These are phyloP conservation scores for Penicillium sp. DNA, from an alignment of 2,329 filamentous ascomycete species.

Conservation along the genomic window DNA sequence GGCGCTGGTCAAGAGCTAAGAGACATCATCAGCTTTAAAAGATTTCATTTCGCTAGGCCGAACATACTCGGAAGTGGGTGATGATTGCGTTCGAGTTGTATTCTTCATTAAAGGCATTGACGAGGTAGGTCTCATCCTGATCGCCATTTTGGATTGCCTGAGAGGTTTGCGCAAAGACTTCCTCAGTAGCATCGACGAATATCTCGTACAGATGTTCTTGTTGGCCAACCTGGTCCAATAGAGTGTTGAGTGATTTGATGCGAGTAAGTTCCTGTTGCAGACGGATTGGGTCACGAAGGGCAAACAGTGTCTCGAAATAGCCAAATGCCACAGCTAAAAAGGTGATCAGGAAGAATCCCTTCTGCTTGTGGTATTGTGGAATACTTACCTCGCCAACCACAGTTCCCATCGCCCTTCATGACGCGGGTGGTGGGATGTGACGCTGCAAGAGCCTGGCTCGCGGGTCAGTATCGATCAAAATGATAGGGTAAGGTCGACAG, in stretches of 20 bases:
- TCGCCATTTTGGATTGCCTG: slow-evolving; percentile 60
- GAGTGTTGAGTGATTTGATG: slow-evolving; percentile 70
- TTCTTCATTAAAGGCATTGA: slow-evolving; percentile 74
- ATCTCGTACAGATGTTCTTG: slow-evolving; percentile 75
- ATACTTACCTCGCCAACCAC: slow-evolving; percentile 89
- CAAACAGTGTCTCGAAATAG: slow-evolving; percentile 86
- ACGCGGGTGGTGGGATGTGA: slow-evolving; percentile 87
- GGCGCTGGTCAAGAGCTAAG: slow-evolving; percentile 76
- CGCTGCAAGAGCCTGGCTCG: slow-evolving; percentile 70
- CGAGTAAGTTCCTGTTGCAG: slow-evolving; percentile 73
- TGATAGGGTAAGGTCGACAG: background rate
- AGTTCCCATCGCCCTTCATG: slow-evolving; percentile 91
- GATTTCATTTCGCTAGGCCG: slow-evolving; percentile 2
- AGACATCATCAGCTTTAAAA: slow-evolving; percentile 20
- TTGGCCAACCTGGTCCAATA: slow-evolving; percentile 72
- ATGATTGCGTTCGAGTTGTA: slow-evolving; percentile 74
- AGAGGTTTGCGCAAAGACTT: slow-evolving; percentile 68
- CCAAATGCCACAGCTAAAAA: slow-evolving; percentile 81
- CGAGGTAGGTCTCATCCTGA: slow-evolving; percentile 62
- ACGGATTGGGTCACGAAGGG: slow-evolving; percentile 65
- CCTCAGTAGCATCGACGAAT: slow-evolving; percentile 76
- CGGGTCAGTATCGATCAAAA: background rate
- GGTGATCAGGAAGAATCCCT: slow-evolving; percentile 9
- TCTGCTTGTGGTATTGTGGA: background rate
- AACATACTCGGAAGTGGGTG: slow-evolving; percentile 72